Conservation (phyloP, 495 filamentous ascomycete species). For the Penicillium bialowiezense region DNA sequence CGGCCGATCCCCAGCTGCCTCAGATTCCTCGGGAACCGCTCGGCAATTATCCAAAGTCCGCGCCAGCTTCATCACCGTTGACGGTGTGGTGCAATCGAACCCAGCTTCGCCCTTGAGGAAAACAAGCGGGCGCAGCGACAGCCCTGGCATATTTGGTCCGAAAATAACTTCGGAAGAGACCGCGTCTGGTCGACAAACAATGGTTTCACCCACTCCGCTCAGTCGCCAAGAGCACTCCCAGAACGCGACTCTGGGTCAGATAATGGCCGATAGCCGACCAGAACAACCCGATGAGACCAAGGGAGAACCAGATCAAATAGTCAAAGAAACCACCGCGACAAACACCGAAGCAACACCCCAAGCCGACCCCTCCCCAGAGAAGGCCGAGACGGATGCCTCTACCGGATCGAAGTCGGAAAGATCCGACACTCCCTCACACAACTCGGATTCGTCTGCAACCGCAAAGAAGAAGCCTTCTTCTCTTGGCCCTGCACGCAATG, state of each 20-base stretch:
- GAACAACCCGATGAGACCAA: constrained; percentile 2
- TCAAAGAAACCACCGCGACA: constrained; percentile 7
- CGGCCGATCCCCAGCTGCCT: constrained; percentile 65
- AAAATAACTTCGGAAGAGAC: constrained; percentile 35
- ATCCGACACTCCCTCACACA: constrained; percentile 18
- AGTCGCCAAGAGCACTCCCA: constrained; percentile 14
- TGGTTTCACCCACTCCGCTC: constrained; percentile 27
- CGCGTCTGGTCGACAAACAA: constrained; percentile 28
- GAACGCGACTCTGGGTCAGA: constrained; percentile 14
- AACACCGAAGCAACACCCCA: constrained; percentile 1
- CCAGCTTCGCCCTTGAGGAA: constrained; percentile 35
- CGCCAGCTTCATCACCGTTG: constrained; percentile 80
- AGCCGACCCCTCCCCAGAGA: constrained; percentile 15
- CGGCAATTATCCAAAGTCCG: constrained; percentile 74
- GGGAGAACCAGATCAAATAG: constrained; percentile 1
- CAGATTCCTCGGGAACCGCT: constrained; percentile 41
- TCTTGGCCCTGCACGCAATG: constrained; percentile 38
- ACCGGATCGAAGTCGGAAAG: constrained; percentile 5
- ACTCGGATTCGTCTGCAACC: constrained; percentile 16
- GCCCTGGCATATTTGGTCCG: constrained; percentile 29
- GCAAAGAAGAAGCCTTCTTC: constrained; percentile 37
- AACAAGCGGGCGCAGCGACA: constrained; percentile 34
- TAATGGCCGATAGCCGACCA: constrained; percentile 4
- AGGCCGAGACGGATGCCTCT: constrained; percentile 16
- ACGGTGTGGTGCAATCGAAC: constrained; percentile 40